phyloP scores from a whole-genome alignment of 2,329 filamentous ascomycete genomes.

The Malbranchea zuffiana region DNA sequence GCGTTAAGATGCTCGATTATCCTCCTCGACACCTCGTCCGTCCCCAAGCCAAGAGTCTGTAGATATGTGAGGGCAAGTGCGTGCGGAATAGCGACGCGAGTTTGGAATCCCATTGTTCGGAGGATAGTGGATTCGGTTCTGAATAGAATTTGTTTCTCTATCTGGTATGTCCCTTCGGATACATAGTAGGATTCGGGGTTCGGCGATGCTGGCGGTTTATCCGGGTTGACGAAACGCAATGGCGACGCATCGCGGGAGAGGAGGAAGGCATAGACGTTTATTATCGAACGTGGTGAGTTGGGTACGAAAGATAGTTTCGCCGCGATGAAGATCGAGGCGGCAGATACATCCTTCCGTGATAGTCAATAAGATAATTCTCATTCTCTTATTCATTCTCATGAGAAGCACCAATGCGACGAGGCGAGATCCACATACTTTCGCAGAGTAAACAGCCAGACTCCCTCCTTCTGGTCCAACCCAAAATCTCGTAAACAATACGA shows the following conservation, averaged over 20 bases:
- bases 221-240: conserved; percentile 34
- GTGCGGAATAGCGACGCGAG: conserved; percentile 76
- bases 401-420: too few species aligned
- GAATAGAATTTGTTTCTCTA: conserved; percentile 54
- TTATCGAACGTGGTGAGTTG: conserved; percentile 64
- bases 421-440: conserved; percentile 26
- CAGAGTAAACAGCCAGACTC: conserved; percentile 33
- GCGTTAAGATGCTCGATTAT: conserved; percentile 75
- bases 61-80: conserved; percentile 82
- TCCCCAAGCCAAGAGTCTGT: conserved; percentile 67
- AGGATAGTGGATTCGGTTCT: conserved; percentile 68
- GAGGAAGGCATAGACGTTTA: conserved; percentile 78
- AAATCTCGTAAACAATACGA: conserved; percentile 70
- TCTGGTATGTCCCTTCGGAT: conserved; percentile 60
- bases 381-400: too few species aligned
- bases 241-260: conserved; percentile 49
- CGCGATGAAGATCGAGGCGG: conserved; percentile 67
- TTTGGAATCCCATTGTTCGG: conserved; percentile 65
- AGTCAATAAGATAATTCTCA: conserved; percentile 6
- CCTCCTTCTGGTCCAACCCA: conserved; percentile 50
- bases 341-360: conserved; percentile 80
- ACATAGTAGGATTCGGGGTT: conserved; percentile 54
- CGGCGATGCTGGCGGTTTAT: conserved; percentile 21
- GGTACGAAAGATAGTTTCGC: conserved; percentile 72
- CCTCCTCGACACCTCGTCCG: conserved; percentile 48